phyloP scores from a whole-genome alignment of 495 filamentous ascomycete genomes.

The Rhizodiscina lignyota region DNA sequence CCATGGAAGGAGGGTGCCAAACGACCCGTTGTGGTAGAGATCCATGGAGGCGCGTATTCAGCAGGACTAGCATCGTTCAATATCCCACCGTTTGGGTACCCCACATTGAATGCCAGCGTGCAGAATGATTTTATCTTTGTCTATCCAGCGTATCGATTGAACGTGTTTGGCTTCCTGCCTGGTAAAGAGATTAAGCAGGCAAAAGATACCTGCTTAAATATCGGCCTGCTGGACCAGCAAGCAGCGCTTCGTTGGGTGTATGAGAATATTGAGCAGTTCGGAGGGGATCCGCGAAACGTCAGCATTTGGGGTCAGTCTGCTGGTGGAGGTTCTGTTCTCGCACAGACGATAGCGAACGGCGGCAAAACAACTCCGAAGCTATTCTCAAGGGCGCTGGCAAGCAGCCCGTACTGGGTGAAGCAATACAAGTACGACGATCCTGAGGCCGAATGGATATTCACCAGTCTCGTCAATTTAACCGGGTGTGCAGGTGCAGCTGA shows the following conservation, averaged over 20 bases:
- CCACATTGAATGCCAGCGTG: slow-evolving; percentile 32
- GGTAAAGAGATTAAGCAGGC: slow-evolving; percentile 33
- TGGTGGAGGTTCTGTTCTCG: slow-evolving; percentile 38
- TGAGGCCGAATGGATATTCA: slow-evolving; percentile 34
- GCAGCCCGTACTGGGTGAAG: slow-evolving; percentile 44
- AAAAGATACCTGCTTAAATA: slow-evolving; percentile 22
- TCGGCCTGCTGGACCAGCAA: slow-evolving; percentile 17
- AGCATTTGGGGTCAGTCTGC: slow-evolving; percentile 27
- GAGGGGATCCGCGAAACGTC: slow-evolving; percentile 16
- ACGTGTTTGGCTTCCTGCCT: slow-evolving; percentile 42
- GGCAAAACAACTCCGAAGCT: slow-evolving; percentile 18
- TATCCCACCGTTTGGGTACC: slow-evolving; percentile 38
- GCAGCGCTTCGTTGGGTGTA: slow-evolving; percentile 16
- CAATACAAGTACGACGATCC: slow-evolving; percentile 33
- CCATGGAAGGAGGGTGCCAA: slow-evolving; percentile 28
- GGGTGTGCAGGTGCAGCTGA: slow-evolving; percentile 25
- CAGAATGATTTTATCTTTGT: slow-evolving; percentile 33
- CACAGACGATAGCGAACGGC: slow-evolving; percentile 34
- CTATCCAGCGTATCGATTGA: slow-evolving; percentile 38
- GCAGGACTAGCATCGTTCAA: slow-evolving; percentile 35
- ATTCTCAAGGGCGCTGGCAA: slow-evolving; percentile 35
- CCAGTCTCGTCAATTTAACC: slow-evolving; percentile 25
- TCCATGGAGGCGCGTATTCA: slow-evolving; percentile 47
- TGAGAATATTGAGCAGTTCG: slow-evolving; percentile 15
- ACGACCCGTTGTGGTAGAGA: slow-evolving; percentile 43